Evolutionary conservation across 164 flowering plant genomes (phyloP), one percentile per base, ranked within the genome.

Genomic region (Sextonia rubra): DNA sequence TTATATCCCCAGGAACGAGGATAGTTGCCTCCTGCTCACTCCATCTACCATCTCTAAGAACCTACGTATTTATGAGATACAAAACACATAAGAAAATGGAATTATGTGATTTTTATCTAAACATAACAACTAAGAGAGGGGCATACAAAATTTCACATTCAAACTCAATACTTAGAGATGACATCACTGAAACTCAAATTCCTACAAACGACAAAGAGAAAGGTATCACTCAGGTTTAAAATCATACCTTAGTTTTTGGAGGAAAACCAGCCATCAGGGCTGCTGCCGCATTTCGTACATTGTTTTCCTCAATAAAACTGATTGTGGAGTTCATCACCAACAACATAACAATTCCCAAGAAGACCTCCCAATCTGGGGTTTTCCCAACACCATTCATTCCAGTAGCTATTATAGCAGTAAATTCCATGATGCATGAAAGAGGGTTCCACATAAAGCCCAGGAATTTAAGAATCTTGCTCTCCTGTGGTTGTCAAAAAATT

Each of bases 381-480:
- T 74, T 81, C 22, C 86, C 85, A 64, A 65, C 86, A 25, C 91
- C 90, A 70, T 89, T 89, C 72, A 87, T 77, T 25, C 75, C 89
- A 67, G 87, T 89, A 29, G 93, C 91, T 91, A 89, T 87, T 12
- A 89, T 2, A 12, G 93, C 93, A 56, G 93, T 91, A 20, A 82
- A 80, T 76, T 87, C 90, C 93, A 89, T 89, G 76, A 89, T 90
- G 89, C 93, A 87, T n/a, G 93, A 86, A 49, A 87, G 65, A 0
- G 93, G 93, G 56, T 89, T 89, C 93, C 93, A 89, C 93, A 89
- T 89, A 73, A 88, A 89, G 4, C 93, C 93, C 75, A 89, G 69
- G 75, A 89, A 89, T 80, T 89, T 89, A 79, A 89, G 86, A 47
- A 89, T 0, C 77, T 89, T 89, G 91, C 86, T 89, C 74, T 89